Base-by-base conservation (phyloP, 2,329 filamentous ascomycete species). In the Fusarium anguioides region DNA sequence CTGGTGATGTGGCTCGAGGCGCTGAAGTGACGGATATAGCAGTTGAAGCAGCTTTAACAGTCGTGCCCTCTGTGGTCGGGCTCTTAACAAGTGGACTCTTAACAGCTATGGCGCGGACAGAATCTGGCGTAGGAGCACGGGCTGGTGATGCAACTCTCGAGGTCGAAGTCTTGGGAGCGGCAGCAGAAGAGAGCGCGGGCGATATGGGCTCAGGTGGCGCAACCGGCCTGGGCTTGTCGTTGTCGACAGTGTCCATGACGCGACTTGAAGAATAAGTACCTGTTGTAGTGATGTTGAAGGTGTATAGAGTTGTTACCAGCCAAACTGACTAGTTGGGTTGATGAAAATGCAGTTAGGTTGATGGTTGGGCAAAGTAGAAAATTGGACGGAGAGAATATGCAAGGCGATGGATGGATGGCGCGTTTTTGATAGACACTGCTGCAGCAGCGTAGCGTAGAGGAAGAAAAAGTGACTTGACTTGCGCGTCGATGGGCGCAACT, bases 161-260 rank as follows among this genome's bases (percentile, higher is more conserved):
- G 53, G 64, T 55, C 51, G 64, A 55, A 50, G 63, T 56, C 54
- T 69, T 64, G 41, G 64, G 59, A 61, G 50, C 58, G 56, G 63
- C 57, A 31, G 68, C 53, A 40, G 66, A 63, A 61, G 72, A 72
- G 39, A 69, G 68, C 33, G 68, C 71, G 54, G 71, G 70, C 49
- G 71, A 73, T 66, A 72, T 72, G 65, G 71, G 71, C 57, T 71
- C 68, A 64, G 67, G 57, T 64, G 72, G 68, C 63, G 69, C 70
- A 72, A 66, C 64, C 33, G 64, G 68, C 64, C 66, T 72, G 60
- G 68, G 66, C 64, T 72, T 70, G 59, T 73, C 71, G 53, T 54
- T 54, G 54, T 71, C 66, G 52, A 55, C 55, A 61, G 51, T 69
- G 56, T 74, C 68, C 68, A 73, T 74, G 61, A 70, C 65, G 62